Conservation (phyloP, 768 basidiomycete species). For the Paxillus rubicundulus region DNA sequence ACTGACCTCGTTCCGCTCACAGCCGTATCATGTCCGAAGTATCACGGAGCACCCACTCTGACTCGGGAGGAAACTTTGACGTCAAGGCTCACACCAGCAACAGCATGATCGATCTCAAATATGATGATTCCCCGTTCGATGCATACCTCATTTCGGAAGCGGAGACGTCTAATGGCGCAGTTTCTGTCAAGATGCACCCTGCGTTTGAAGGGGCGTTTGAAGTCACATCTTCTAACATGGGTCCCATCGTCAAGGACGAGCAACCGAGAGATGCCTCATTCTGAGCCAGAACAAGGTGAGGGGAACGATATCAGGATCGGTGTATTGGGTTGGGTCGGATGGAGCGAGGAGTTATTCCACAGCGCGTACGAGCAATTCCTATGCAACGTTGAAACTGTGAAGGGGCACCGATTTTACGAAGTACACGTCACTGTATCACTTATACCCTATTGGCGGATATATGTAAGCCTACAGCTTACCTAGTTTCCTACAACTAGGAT, state of each 20-base stretch:
- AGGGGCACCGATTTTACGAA: not conserved
- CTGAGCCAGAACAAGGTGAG: slow-evolving; percentile 6
- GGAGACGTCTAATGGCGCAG: slow-evolving; percentile 34
- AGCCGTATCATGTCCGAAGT: slow-evolving; percentile 21
- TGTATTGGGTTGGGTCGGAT: slow-evolving; percentile 13
- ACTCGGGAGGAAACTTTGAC: slow-evolving; percentile 28
- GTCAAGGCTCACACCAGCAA: slow-evolving; percentile 37
- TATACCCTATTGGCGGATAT: not conserved
- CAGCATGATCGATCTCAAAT: slow-evolving; percentile 23
- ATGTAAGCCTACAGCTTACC: not conserved
- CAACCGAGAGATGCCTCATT: slow-evolving; percentile 26
- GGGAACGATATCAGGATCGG: slow-evolving; percentile 9
- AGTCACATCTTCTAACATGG: slow-evolving; percentile 25
- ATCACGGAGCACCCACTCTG: slow-evolving; percentile 27
- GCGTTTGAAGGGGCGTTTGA: slow-evolving; percentile 42
- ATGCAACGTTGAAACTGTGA: slow-evolving; percentile 21
- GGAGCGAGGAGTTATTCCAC: not conserved
- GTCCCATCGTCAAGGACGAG: slow-evolving; percentile 6
- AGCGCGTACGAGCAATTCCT: slow-evolving; percentile 23
- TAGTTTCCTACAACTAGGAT: not conserved
- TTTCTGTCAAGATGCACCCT: slow-evolving; percentile 27
- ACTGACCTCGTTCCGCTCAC: not conserved
- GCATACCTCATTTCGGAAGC: slow-evolving; percentile 31
- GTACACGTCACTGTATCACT: not conserved
- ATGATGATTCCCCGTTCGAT: slow-evolving; percentile 30